Evolutionary conservation across 1,284 basidiomycete species (phyloP), one percentile per base, ranked within the genome.

Genomic region (Vanrija sp.): DNA sequence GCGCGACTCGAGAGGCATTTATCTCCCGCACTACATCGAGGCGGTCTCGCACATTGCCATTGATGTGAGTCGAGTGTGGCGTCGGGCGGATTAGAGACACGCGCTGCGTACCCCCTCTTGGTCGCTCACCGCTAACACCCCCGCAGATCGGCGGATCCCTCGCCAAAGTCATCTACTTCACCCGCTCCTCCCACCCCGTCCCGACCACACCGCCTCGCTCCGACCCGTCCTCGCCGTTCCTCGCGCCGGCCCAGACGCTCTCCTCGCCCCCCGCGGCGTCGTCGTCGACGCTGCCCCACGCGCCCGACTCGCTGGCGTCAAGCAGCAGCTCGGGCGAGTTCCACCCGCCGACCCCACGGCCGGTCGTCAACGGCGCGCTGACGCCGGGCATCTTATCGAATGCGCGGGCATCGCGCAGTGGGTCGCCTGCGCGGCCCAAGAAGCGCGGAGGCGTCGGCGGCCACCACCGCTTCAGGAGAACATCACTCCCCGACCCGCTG

Each of bases 131-230:
- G 9, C 53, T 54, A 25, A 54, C 46, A 21, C 19, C 15, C 18
- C 5, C 28, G 15, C 70, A 96, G 92, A 88, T 98, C 68, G 95
- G 96, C 39, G 95, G 95, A 38, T 98, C 94, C 5, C 80, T 99
- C 14, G 95, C 95, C 59, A 99, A 99, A 77, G 91, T 99, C 54
- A 91, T 98, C 66, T 99, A 98, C 79, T 98, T 98, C 76, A 96
- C 92, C 51, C 87, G 93, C 43, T 92, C 91, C 16, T 85, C 87
- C 8, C 51, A 63, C 9, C 69, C 69, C n/a, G 58, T 70, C 6
- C 51, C 66, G 7, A 64, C 65, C 16, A 69, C 72, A 1, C 72
- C 67, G 14, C 67, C 80, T 67, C 50, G 64, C 52, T 60, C 73
- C 60, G 46, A 63, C 66, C 66, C 65, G 34, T 68, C 66, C 5